Percentiles rank a stretch among this genome's conserved stretches.
Conservation (phyloP, 2,329 filamentous ascomycete species). For the Raffaelea ambrosiae region DNA sequence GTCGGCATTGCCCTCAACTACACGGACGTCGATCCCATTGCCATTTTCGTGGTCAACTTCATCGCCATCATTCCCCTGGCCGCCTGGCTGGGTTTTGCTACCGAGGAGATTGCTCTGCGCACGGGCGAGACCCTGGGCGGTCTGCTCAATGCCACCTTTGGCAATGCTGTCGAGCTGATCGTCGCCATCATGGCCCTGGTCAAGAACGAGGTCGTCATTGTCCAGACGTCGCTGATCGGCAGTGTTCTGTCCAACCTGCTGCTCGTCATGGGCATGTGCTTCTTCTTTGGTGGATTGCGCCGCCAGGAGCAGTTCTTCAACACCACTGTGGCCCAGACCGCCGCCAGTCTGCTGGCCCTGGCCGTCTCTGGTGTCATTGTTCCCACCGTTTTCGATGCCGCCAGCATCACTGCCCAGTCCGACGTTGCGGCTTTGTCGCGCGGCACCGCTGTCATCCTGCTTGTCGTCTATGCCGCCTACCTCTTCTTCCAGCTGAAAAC, state of each 20-base stretch:
- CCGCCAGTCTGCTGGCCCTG: conserved; percentile 70
- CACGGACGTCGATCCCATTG: conserved; percentile 43
- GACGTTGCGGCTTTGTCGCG: conserved; percentile 59
- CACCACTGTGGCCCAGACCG: conserved; percentile 82
- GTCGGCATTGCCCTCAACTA: conserved; percentile 66
- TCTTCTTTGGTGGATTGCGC: conserved; percentile 77
- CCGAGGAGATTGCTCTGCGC: conserved; percentile 77
- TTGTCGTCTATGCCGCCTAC: conserved; percentile 76
- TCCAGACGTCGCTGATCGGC: conserved; percentile 86
- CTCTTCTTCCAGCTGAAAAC: conserved; percentile 89
- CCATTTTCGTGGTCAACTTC: conserved; percentile 83
- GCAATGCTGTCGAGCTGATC: conserved; percentile 82
- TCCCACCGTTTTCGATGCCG: conserved; percentile 71
- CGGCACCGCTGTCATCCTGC: conserved; percentile 69
- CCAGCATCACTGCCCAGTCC: conserved; percentile 27
- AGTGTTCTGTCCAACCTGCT: conserved; percentile 87
- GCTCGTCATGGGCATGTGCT: conserved; percentile 84
- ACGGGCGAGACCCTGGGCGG: conserved; percentile 83
- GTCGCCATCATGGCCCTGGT: conserved; percentile 77
- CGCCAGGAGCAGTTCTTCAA: conserved; percentile 84
- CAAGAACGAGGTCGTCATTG: conserved; percentile 69
- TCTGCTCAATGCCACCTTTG: conserved; percentile 83
- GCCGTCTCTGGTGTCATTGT: conserved; percentile 78
- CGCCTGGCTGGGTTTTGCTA: conserved; percentile 72
- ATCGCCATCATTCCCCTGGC: conserved; percentile 85